These are phyloP conservation scores for Adansonia madagascariensis DNA, from an alignment of 441 rosid species.

Conservation along the genomic window DNA sequence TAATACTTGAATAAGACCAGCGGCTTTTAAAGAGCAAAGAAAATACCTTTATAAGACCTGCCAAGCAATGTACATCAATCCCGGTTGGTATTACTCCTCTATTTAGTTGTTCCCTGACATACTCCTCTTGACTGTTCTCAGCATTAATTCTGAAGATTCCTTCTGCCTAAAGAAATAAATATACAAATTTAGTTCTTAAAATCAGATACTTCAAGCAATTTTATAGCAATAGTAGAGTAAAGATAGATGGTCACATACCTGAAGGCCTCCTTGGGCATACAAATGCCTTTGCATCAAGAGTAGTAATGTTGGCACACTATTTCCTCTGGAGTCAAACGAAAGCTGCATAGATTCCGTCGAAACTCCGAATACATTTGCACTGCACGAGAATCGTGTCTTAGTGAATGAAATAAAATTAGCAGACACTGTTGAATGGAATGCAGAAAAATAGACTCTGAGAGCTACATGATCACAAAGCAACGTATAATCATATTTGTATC, in stretches of 20 bases:
- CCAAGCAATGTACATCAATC: constrained; percentile 75
- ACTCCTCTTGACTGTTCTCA: constrained; percentile 66
- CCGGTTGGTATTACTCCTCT: constrained; percentile 60
- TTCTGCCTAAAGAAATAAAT: constrained; percentile 50
- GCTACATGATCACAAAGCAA: not conserved
- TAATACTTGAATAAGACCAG: not conserved
- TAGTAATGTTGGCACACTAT: constrained; percentile 66
- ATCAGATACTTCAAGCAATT: not conserved
- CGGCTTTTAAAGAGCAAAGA: not conserved
- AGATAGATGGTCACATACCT: constrained; percentile 34
- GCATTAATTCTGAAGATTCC: constrained; percentile 74
- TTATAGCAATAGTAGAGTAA: constrained; percentile 1
- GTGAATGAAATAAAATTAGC: constrained; percentile 9
- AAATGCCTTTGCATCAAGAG: constrained; percentile 73
- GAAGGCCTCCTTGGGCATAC: constrained; percentile 61
- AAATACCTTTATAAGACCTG: constrained; percentile 70
- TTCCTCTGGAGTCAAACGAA: constrained; percentile 66
- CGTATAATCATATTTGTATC: not conserved
- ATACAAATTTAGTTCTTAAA: not conserved
- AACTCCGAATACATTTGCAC: constrained; percentile 71
- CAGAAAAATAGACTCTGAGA: not conserved
- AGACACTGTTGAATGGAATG: not conserved
- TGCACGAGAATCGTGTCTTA: constrained; percentile 35
- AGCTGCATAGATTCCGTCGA: constrained; percentile 81
- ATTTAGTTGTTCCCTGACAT: constrained; percentile 64